These are phyloP conservation scores for Stellera chamaejasme DNA, from an alignment of 345 rosid species.

Conservation along the genomic window DNA sequence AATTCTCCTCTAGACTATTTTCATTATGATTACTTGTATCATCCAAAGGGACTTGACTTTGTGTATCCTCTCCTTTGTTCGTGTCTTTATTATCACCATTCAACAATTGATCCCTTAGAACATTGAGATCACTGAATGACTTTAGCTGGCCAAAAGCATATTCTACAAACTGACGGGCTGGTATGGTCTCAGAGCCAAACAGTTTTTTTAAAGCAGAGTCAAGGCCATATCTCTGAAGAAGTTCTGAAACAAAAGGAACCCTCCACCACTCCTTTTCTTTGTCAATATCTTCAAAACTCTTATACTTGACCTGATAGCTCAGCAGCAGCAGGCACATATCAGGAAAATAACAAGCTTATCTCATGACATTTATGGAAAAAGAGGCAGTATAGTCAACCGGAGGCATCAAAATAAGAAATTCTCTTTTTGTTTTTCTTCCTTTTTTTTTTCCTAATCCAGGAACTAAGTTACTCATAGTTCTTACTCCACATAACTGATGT, in stretches of 20 bases:
- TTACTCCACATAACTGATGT: no score
- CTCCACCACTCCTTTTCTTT: constrained; percentile 82
- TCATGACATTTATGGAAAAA: neutral
- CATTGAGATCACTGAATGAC: constrained; percentile 50
- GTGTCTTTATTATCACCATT: constrained; percentile 16
- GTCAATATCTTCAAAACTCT: constrained; percentile 67
- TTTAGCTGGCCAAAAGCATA: constrained; percentile 82
- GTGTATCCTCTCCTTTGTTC: constrained; percentile 18
- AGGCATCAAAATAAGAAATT: no score
- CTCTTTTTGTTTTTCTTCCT: neutral
- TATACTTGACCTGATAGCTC: constrained; percentile 62
- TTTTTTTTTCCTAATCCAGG: neutral
- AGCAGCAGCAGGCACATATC: constrained; percentile 4
- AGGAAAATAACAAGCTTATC: neutral
- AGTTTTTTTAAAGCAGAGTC: constrained; percentile 46
- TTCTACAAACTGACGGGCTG: constrained; percentile 84
- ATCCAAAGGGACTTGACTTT: constrained; percentile 19
- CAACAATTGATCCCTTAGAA: constrained; percentile 26
- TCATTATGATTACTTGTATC: constrained; percentile 16
- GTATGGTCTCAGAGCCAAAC: constrained; percentile 60
- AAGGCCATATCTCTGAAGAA: constrained; percentile 57
- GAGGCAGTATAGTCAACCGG: no score
- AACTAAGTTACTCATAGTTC: neutral
- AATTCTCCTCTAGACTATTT: constrained; percentile 15
- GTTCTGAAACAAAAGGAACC: constrained; percentile 59